Evolutionary conservation across 805 yeast species (phyloP), one percentile per base, ranked within the genome.

Genomic region (Candida glaebosa): DNA sequence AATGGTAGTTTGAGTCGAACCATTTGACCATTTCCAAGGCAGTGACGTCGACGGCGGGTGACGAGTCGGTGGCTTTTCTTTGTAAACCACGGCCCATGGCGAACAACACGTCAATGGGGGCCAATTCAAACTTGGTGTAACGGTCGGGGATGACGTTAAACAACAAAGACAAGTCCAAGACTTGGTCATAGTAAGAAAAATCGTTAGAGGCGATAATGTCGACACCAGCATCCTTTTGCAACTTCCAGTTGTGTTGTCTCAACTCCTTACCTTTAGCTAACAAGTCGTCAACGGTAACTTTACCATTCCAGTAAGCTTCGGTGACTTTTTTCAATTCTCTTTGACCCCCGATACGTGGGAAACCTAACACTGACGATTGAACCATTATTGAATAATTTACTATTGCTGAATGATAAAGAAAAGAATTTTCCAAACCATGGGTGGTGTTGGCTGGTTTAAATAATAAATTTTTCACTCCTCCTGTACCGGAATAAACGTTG

Each of bases 1-100:
- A 93, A 75, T 93, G 99, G 87, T 93, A 93, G 88, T 93, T 93
- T 53, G 97, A 87, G 75, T 93, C 99, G 60, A 93, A 93, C 99
- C 99, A 93, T 80, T 93, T 93, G 58, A 93, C 99, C 99, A 93
- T 93, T 81, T 93, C 96, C 67, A 88, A 80, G 60, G 99, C 99
- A 50, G 98, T 91, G 48, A 93, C 99, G 71, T 93, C 99, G 57
- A 93, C 96, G 56, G 95, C 96, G 58, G 84, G 79, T 48, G 81
- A 67, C 53, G 89, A 64, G 57, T 84, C 95, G 54, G 95, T 85
- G 54, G 95, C 96, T 72, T 85, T 83, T 76, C 93, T 87, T 79
- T 93, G 99, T 69, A 93, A 80, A 83, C 99, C 99, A 82, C 99
- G 89, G 75, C 98, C 99, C 98, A 93, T 93, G 64, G 99, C 99